Conservation (phyloP, 2,329 filamentous ascomycete species). For the Camillea tinctor region DNA sequence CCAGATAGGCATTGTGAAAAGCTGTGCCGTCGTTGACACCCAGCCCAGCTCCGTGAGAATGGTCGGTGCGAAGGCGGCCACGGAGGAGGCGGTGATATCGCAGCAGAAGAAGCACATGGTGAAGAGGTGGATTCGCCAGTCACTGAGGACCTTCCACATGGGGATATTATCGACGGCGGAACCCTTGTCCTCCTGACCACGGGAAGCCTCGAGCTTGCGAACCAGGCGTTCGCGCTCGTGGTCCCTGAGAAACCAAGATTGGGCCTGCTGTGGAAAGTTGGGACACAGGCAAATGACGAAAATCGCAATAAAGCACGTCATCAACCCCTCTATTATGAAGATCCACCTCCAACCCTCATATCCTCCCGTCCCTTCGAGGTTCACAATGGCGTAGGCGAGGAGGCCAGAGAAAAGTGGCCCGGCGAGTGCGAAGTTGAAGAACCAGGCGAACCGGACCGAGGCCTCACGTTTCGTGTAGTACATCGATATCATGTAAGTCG, state of each 20-base stretch:
- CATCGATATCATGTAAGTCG: conserved; percentile 30
- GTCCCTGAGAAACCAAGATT: conserved; percentile 27
- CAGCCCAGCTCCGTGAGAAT: conserved; percentile 29
- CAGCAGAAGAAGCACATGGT: conserved; percentile 32
- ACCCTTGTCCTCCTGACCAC: conserved; percentile 24
- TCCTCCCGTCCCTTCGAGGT: conserved; percentile 40
- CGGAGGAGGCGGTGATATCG: conserved; percentile 29
- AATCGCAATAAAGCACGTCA: conserved; percentile 20
- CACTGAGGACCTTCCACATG: conserved; percentile 25
- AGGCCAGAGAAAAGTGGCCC: conserved; percentile 40
- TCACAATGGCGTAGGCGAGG: conserved; percentile 40
- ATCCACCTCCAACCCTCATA: conserved; percentile 45
- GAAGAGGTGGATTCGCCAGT: conserved; percentile 32
- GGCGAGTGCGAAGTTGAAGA: conserved; percentile 37
- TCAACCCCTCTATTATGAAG: conserved; percentile 40
- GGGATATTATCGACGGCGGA: conserved; percentile 23
- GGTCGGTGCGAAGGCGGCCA: conserved; percentile 27
- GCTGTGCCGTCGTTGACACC: conserved; percentile 23
- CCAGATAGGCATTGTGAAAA: conserved; percentile 32
- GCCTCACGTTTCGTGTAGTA: conserved; percentile 30
- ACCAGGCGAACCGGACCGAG: conserved; percentile 29
- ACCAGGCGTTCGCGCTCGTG: conserved; percentile 25
- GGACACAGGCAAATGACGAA: conserved; percentile 25
- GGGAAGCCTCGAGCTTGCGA: conserved; percentile 21
- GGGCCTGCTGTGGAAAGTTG: conserved; percentile 29